Conservation (phyloP, 2,329 filamentous ascomycete genomes). For the Diaporthe sp. region DNA sequence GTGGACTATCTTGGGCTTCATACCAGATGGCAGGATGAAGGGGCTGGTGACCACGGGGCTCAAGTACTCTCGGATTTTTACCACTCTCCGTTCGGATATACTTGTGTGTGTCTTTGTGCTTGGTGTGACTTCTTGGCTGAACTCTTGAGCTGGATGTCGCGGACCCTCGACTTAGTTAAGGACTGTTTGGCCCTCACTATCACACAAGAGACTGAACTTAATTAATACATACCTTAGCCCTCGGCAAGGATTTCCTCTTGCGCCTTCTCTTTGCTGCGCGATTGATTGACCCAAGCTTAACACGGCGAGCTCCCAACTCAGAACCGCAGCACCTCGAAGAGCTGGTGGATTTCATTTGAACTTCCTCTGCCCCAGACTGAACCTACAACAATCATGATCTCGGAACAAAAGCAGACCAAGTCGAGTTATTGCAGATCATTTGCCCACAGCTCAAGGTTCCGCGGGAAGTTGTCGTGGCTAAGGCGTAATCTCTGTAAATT, state of each 20-base stretch:
- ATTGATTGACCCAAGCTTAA: neutral
- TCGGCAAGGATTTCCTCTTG: neutral
- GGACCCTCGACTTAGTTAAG: neutral
- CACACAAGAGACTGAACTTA: neutral
- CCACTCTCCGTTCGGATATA: slow-evolving; percentile 80
- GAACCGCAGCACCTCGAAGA: neutral
- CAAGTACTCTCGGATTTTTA: slow-evolving; percentile 79
- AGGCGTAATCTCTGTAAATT: neutral
- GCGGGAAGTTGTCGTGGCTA: neutral
- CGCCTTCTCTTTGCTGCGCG: neutral
- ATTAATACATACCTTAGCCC: neutral
- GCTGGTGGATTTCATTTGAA: neutral
- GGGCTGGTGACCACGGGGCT: slow-evolving; percentile 62
- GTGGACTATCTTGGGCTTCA: slow-evolving; percentile 73
- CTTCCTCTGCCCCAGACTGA: neutral
- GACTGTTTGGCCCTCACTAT: neutral
- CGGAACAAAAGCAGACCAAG: neutral
- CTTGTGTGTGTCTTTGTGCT: slow-evolving; percentile 83
- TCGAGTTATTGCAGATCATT: neutral
- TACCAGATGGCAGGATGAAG: slow-evolving; percentile 74
- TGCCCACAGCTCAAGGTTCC: neutral
- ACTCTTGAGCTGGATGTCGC: slow-evolving; percentile 39
- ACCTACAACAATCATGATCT: neutral
- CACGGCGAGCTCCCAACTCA: neutral
- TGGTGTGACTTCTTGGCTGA: slow-evolving; percentile 68